Conservation (phyloP, 352 stramenopile genomes). For the Globisporangium canariense region DNA sequence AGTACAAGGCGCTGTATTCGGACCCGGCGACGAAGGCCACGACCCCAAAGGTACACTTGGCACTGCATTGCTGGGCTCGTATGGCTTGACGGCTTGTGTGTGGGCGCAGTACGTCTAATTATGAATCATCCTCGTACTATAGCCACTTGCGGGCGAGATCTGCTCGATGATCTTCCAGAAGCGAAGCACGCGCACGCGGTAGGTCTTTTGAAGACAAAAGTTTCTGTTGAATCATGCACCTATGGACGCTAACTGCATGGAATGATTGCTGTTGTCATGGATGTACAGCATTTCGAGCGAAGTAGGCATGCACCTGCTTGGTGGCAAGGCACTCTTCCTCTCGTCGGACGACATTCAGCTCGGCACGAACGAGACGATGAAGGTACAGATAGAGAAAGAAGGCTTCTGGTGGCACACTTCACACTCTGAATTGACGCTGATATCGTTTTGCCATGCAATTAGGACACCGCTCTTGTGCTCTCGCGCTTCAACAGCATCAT, state of each 20-base stretch:
- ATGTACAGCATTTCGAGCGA: constrained; percentile 84
- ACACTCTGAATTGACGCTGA: background rate
- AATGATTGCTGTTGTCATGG: background rate
- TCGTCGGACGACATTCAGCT: constrained; percentile 97
- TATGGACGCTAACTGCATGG: background rate
- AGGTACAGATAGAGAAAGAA: constrained; percentile 19
- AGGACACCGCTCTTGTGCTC: constrained; percentile 82
- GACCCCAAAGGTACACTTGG: constrained; percentile 34
- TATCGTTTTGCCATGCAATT: background rate
- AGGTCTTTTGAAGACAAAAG: background rate
- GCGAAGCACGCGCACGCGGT: constrained; percentile 88
- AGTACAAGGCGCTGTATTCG: constrained; percentile 69
- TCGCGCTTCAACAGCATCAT: constrained; percentile 96
- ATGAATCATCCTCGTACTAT: background rate
- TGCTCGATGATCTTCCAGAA: constrained; percentile 96
- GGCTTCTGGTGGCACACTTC: background rate
- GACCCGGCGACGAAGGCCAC: constrained; percentile 46
- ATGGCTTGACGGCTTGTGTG: background rate
- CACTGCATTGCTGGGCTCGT: background rate
- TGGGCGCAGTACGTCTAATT: background rate
- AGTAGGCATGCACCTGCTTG: constrained; percentile 95
- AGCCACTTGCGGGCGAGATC: constrained; percentile 66
- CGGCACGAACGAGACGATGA: constrained; percentile 96
- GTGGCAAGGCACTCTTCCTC: constrained; percentile 96
- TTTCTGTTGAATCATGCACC: background rate